phyloP scores from a whole-genome alignment of 106 monocot species.

The Acorus calamus region DNA sequence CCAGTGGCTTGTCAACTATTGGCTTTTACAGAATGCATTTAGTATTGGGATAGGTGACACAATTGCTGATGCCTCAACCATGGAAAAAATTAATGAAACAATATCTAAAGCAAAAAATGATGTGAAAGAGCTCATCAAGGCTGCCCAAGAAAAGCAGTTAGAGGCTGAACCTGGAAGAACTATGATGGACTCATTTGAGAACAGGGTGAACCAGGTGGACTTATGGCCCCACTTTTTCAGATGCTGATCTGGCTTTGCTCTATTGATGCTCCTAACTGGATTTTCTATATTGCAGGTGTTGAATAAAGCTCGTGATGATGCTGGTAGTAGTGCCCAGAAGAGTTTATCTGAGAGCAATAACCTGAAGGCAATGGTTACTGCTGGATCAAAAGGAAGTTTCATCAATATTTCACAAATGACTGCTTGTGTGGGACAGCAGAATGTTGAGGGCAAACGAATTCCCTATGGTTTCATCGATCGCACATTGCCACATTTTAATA shows the following conservation, averaged over 20 bases:
- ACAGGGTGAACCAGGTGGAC: conserved; percentile 86
- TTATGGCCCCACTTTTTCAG: background rate
- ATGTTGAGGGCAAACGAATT: conserved; percentile 98
- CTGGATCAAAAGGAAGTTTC: conserved; percentile 96
- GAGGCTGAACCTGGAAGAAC: conserved; percentile 92
- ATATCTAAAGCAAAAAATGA: conserved; percentile 89
- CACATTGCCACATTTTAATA: conserved; percentile 91
- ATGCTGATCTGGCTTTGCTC: background rate
- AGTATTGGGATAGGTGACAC: conserved; percentile 98
- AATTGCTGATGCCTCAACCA: conserved; percentile 93
- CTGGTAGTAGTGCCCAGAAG: conserved; percentile 93
- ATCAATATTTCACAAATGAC: conserved; percentile 99
- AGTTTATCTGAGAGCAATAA: conserved; percentile 98
- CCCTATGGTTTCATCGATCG: conserved; percentile 89
- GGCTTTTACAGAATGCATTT: conserved; percentile 91
- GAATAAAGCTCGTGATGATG: conserved; percentile 99
- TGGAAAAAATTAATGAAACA: conserved; percentile 98
- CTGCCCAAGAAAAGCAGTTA: conserved; percentile 65
- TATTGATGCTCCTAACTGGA: background rate
- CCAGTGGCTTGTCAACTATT: conserved; percentile 99
- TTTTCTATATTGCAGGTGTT: conserved; percentile 41
- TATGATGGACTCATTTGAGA: conserved; percentile 98
- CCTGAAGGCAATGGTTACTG: conserved; percentile 97
- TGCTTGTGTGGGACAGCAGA: conserved; percentile 99
- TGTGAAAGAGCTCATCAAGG: conserved; percentile 90